Evolutionary conservation across 2,329 filamentous ascomycete genomes (phyloP).

Genomic region (Furcasterigmium sp.): DNA sequence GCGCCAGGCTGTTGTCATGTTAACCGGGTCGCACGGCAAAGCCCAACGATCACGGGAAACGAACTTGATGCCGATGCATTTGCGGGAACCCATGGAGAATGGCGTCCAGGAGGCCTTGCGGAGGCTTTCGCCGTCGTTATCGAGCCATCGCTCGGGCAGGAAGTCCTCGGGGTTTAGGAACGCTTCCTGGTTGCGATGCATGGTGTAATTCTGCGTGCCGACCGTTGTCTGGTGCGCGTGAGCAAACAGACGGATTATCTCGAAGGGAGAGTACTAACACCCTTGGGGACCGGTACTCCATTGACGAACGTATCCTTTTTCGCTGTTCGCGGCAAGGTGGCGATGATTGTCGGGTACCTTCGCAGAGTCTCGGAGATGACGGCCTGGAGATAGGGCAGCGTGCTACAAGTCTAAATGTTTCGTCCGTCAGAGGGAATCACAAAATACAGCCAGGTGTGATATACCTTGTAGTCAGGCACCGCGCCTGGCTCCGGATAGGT

Average conservation of each 20-base stretch:
- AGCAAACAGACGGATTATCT: not conserved
- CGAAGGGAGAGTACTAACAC: not conserved
- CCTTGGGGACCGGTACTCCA: not conserved
- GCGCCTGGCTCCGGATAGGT: not conserved
- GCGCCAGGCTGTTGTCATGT: not conserved
- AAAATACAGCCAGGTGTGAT: too few species aligned
- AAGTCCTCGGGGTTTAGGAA: slow-evolving; percentile 1
- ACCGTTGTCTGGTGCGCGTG: not conserved
- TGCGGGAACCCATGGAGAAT: slow-evolving; percentile 2
- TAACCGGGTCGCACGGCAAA: not conserved
- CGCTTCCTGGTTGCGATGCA: slow-evolving; percentile 1
- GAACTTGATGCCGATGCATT: slow-evolving; percentile 4
- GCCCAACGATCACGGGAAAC: not conserved
- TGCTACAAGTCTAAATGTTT: slow-evolving; percentile 2
- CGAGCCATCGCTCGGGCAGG: slow-evolving; percentile 1
- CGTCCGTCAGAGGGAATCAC: too few species aligned
- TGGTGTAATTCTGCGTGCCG: slow-evolving; percentile 2
- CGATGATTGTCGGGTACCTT: slow-evolving; percentile 5
- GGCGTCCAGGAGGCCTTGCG: not conserved
- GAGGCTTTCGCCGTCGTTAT: not conserved
- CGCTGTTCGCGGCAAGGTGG: slow-evolving; percentile 3
- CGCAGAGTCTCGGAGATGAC: slow-evolving; percentile 3
- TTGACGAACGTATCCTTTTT: not conserved
- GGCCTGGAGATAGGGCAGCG: slow-evolving; percentile 2
- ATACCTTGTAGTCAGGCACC: slow-evolving; percentile 1